A percentile compares a stretch with the other conserved stretches of the same genome.
Conservation (phyloP, 73 alveolate species). For the Loxodes magnus region DNA sequence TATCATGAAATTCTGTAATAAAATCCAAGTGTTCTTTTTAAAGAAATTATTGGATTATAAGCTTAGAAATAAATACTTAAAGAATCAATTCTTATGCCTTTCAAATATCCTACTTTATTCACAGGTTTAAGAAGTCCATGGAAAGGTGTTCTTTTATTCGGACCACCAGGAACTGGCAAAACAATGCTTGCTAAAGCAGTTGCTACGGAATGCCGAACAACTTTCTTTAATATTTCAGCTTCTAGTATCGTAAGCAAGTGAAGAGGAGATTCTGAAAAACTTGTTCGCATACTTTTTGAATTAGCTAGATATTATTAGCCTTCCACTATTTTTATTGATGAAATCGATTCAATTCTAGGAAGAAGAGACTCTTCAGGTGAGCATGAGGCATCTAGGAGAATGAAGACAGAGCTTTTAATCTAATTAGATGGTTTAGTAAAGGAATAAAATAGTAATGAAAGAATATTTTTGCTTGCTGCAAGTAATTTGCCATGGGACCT, state of each 20-base stretch:
- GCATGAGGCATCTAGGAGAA: conserved; percentile 97
- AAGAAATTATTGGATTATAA: conserved; percentile 66
- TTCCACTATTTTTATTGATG: conserved; percentile 96
- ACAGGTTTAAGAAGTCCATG: conserved; percentile 95
- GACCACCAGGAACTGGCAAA: conserved; percentile 99
- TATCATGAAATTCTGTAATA: conserved; percentile 81
- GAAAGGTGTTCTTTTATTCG: conserved; percentile 95
- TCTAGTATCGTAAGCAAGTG: conserved; percentile 95
- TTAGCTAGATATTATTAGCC: conserved; percentile 97
- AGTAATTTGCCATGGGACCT: conserved; percentile 99
- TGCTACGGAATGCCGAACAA: conserved; percentile 95
- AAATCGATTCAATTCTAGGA: conserved; percentile 93
- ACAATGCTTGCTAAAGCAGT: conserved; percentile 98
- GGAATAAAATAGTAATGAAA: conserved; percentile 70
- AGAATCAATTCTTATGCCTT: conserved; percentile 95
- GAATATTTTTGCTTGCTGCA: conserved; percentile 97
- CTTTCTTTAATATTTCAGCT: conserved; percentile 95
- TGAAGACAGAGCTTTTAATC: conserved; percentile 96
- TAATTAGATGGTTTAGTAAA: conserved; percentile 93
- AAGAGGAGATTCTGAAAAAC: conserved; percentile 98
- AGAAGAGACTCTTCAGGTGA: conserved; percentile 82
- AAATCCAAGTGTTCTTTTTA: conserved; percentile 89
- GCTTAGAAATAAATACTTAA: conserved; percentile 79
- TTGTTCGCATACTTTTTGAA: conserved; percentile 91
- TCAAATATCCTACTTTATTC: conserved; percentile 91